Evolutionary conservation across 352 stramenopile species (phyloP), one percentile per base, ranked within the genome.

Genomic region (Phytophthora kernoviae): DNA sequence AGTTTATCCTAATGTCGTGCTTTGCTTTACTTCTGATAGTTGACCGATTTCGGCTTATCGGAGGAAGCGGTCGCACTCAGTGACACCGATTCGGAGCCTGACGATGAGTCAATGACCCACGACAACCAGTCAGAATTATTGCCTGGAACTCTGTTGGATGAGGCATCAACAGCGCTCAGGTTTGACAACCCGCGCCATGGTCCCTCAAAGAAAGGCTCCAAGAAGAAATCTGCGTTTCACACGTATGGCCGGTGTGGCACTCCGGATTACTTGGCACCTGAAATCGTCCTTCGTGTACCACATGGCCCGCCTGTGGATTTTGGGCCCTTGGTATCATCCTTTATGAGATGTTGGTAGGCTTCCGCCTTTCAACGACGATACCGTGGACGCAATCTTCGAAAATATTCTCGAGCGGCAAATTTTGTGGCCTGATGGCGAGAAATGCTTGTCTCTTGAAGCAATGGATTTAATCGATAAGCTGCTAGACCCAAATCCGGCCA

Each of bases 281-380:
- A 97, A 72, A 95, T 97, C 65, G 84, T 97, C 45, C 68, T 87
- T 5, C 70, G 82, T 3, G 56, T 76, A 2, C 68, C 75, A 18
- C 87, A 96, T 43, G 87, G 83, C 2, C 82, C 84, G 2, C 75
- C 84, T 5, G 90, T 95, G 15, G 90, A 97, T 37, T 97, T 34
- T 97, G 90, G 90, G 87, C 86, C 4, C 75, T 96, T 7, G 90
- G 90, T n/a, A 86, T 97, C n/a, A 95, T 97, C 30, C 37, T 97
- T 30, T 95, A 93, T 68, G 87, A 95, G 54, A 94, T 96, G 83
- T 68, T 96, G 26, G 84, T 94, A 14, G 88, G 87, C 0, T 95
- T 96, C 57, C 87, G 34, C 88, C 88, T 2, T 96, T 96, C 56
- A 96, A 96, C 33, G 88, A 95, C 55, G 84, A 96, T 52, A 93